phyloP scores from a whole-genome alignment of 2,329 filamentous ascomycete species.

The Xylaria hypoxylon region DNA sequence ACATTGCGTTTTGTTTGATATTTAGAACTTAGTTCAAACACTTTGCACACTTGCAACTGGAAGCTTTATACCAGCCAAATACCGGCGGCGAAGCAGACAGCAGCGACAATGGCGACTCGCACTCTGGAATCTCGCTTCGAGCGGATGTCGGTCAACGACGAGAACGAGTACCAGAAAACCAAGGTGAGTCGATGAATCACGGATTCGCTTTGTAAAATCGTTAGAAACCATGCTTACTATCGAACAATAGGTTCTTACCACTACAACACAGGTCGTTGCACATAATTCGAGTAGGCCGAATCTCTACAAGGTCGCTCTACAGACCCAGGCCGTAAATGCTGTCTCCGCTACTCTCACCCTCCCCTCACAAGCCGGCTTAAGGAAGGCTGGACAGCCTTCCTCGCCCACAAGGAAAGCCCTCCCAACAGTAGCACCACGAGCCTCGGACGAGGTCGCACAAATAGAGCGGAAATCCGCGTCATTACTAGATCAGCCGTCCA shows the following conservation, averaged over 20 bases:
- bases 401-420: constrained; percentile 66
- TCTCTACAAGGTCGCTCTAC: constrained; percentile 86
- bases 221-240: constrained; percentile 54
- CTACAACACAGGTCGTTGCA: constrained; percentile 58
- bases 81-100: background rate
- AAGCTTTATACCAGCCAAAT: background rate
- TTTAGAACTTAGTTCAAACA: background rate
- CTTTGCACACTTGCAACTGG: background rate
- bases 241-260: constrained; percentile 58
- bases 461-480: constrained; percentile 64
- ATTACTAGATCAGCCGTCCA: constrained; percentile 67
- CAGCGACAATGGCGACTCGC: constrained; percentile 73
- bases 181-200: constrained; percentile 69
- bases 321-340: constrained; percentile 78
- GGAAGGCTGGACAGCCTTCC: constrained; percentile 58
- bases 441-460: constrained; percentile 61
- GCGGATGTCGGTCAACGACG: constrained; percentile 88
- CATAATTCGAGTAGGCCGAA: constrained; percentile 77
- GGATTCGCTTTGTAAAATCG: background rate
- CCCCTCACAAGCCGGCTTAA: constrained; percentile 73
- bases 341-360: constrained; percentile 71
- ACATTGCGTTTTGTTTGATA: background rate
- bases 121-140: constrained; percentile 89
- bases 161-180: constrained; percentile 83
- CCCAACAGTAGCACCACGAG: constrained; percentile 52